Evolutionary conservation across 805 yeast genomes (phyloP), one percentile per base, ranked within the genome.

Genomic region (Candida schatavii): DNA sequence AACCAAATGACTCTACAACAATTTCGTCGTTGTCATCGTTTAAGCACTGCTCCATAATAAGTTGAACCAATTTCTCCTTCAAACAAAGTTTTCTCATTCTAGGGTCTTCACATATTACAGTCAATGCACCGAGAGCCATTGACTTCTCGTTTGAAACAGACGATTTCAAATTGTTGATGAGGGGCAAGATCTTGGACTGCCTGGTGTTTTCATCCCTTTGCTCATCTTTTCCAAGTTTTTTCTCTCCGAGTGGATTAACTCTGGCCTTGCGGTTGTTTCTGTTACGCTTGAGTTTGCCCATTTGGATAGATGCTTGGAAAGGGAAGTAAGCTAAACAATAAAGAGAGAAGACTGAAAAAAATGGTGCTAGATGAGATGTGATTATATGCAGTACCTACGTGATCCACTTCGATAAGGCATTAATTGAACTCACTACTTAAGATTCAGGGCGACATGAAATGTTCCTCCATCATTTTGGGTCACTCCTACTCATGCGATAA

Each of bases 261-360:
- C 73, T 58, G 11, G 66, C 59, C 35, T 54, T 56, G 41, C 61
- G 61, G 43, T 56, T 66, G 51, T 59, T 68, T 51, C 66, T 68
- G 35, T 78, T 78, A 59, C 78, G 83, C 72, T 83, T 85, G 31
- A 85, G 74, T 62, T 85, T 85, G 37, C 85, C 95, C 95, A 85
- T 85, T 18, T 27, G 47, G 34, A 30, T 9, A 30, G n/a, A n/a
- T n/a, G n/a, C n/a, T n/a, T n/a, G n/a, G 28, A 25, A 25, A 25
- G 28, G 28, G 13, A 30, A 30, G 34, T 9, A 30, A 13, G 7
- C 34, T 9, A 30, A 9, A 30, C 18, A 30, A 15, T 7, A n/a
- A n/a, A n/a, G n/a, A n/a, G n/a, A n/a, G n/a, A n/a, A n/a, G n/a
- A n/a, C n/a, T 23, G 27, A 23, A 23, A 23, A 23, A 23, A 23